A percentile compares a stretch with the other conserved stretches of the same genome.
These are phyloP conservation scores for Colletotrichum tofieldiae DNA, from an alignment of 2,329 filamentous ascomycete species.

Conservation along the genomic window DNA sequence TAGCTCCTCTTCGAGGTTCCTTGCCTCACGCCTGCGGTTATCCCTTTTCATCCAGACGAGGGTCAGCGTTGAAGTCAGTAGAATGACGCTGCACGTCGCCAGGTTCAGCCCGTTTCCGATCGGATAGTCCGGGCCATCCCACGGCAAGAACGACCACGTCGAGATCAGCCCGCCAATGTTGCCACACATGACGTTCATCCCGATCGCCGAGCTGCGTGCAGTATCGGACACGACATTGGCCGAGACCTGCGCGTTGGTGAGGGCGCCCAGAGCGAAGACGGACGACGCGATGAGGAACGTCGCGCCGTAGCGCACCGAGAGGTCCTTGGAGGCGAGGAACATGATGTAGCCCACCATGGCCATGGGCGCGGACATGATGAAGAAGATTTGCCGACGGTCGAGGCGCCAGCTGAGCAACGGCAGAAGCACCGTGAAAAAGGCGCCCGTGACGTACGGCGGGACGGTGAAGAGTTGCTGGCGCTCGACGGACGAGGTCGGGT, in stretches of 20 bases:
- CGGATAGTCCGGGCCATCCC: conserved; percentile 75
- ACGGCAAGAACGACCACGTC: conserved; percentile 74
- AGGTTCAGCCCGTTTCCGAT: conserved; percentile 82
- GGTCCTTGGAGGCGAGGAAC: conserved; percentile 68
- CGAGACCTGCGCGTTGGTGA: conserved; percentile 74
- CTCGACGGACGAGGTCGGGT: conserved; percentile 70
- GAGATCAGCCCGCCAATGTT: conserved; percentile 63
- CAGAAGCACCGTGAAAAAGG: conserved; percentile 71
- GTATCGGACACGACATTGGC: conserved; percentile 79
- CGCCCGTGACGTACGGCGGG: conserved; percentile 75
- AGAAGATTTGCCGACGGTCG: conserved; percentile 69
- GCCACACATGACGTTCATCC: conserved; percentile 74
- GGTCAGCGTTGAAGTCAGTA: conserved; percentile 65
- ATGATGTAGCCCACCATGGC: conserved; percentile 77
- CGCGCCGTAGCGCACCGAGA: conserved; percentile 71
- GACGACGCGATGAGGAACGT: conserved; percentile 75
- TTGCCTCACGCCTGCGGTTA: conserved; percentile 60
- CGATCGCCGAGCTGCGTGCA: conserved; percentile 74
- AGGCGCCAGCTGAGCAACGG: conserved; percentile 71
- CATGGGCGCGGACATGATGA: conserved; percentile 69
- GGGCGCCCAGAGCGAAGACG: conserved; percentile 73
- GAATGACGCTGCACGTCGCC: conserved; percentile 70
- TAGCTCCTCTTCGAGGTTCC: conserved; percentile 61
- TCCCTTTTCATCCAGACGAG: conserved; percentile 75
- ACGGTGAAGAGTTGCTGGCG: conserved; percentile 76